These are phyloP conservation scores for Malus sieversii DNA, from an alignment of 306 rosid species.

Conservation along the genomic window DNA sequence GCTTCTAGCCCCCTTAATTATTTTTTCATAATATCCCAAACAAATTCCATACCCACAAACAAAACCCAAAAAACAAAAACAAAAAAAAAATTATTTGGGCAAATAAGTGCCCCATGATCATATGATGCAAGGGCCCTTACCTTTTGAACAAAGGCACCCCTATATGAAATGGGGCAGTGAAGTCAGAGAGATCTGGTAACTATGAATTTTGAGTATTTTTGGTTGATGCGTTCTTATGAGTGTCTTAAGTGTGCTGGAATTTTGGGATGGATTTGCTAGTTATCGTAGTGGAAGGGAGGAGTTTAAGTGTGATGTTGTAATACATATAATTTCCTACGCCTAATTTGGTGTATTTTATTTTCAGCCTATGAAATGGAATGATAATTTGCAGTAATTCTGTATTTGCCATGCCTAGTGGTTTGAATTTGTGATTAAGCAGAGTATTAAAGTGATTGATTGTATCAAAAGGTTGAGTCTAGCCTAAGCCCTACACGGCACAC, in stretches of 20 bases:
- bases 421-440: not conserved
- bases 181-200: conserved; percentile 10
- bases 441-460: no score
- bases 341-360: conserved; percentile 1
- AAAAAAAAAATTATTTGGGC: not conserved
- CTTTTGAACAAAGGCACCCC: conserved; percentile 29
- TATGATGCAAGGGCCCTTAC: conserved; percentile 21
- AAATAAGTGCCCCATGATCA: conserved; percentile 12
- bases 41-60: not conserved
- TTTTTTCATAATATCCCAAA: not conserved
- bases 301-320: not conserved
- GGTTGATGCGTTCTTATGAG: conserved; percentile 21
- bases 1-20: conserved; percentile 27
- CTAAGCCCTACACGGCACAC: no score
- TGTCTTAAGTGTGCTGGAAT: conserved; percentile 29
- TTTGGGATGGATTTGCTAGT: not conserved
- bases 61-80: not conserved
- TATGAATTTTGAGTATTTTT: conserved; percentile 22
- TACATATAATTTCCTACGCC: not conserved
- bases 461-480: no score
- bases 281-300: conserved; percentile 8
- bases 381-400: not conserved
- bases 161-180: conserved; percentile 15
- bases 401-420: not conserved
- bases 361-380: not conserved